These are phyloP conservation scores for Karstenula rhodostoma DNA, from an alignment of 2,329 filamentous ascomycete species.

Conservation along the genomic window DNA sequence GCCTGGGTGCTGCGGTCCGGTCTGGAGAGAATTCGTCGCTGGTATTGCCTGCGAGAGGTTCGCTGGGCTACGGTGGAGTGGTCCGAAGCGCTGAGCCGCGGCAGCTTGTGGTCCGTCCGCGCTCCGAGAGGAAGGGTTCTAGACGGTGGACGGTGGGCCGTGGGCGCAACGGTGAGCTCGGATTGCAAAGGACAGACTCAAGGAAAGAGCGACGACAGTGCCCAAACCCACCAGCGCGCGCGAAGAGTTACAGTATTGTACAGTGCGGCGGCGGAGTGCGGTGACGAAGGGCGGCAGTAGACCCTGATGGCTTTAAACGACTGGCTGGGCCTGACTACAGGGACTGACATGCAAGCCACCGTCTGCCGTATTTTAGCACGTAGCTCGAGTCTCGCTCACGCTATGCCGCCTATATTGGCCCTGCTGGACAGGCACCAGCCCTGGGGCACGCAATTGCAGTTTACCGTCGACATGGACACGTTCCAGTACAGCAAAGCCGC, in stretches of 20 bases:
- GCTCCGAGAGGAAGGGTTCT: background rate
- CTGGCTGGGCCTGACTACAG: conserved; percentile 18
- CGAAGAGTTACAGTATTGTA: conserved; percentile 15
- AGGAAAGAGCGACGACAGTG: conserved; percentile 11
- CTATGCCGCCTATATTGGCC: conserved; percentile 16
- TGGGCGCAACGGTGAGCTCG: background rate
- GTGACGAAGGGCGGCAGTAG: conserved; percentile 14
- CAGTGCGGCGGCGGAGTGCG: conserved; percentile 16
- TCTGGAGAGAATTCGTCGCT: conserved; percentile 9
- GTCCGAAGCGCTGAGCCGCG: conserved; percentile 17
- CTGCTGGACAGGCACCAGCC: background rate
- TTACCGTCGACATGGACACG: background rate
- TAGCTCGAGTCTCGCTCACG: conserved; percentile 20
- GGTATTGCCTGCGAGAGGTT: conserved; percentile 1
- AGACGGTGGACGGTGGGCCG: no score
- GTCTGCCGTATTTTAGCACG: conserved; percentile 15
- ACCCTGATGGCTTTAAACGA: conserved; percentile 21
- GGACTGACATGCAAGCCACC: conserved; percentile 24
- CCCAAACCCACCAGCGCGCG: conserved; percentile 12
- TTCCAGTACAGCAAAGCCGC: background rate
- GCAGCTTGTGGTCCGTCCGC: conserved; percentile 17
- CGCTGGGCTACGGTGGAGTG: conserved; percentile 12
- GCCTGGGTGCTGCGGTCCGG: conserved; percentile 12
- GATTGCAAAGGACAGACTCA: conserved; percentile 18
- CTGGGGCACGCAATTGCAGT: conserved; percentile 6